Base-by-base conservation (phyloP, 192 early-diverging fungal genomes). In the Spizellomyces punctatus region DNA sequence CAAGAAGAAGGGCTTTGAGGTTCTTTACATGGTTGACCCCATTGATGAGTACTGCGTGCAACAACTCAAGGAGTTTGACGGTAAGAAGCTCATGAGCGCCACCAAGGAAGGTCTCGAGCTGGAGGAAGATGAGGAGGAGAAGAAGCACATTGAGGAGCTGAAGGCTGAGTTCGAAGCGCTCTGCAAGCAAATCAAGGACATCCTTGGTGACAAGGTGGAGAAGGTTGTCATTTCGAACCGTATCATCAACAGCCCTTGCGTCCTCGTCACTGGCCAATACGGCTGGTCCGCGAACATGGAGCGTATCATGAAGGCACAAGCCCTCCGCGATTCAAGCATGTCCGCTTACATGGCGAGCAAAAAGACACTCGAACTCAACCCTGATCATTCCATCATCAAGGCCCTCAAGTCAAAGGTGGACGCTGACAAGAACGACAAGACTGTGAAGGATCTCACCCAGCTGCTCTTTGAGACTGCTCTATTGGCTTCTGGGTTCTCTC, bases 211-310 rank as follows among this genome's bases (percentile, higher is more conserved):
- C 81, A 95, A 94, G 88, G 96, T 99, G 75, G 92, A 94, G 86
- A 93, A 92, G 88, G 95, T 95, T 71, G 79, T 90, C 41, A 79
- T 97, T 77, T 97, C 98, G 66, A 95, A 96, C 91, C 91, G 94
- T 85, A 94, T 99, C 78, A 86, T 90, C 72, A 94, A 95, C 86
- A 96, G 95, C 48, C 98, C 98, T 57, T 98, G 96, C 87, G 96
- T 97, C 63, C 90, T 99, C 77, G 92, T 96, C 80, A 98, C 98
- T 69, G 95, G 95, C 72, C 95, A 98, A 83, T 97, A 92, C 78
- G 98, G 96, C 68, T 99, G 96, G 96, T 96, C 96, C 50, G 96
- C 96, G 76, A 99, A 98, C 93, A 98, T 99, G 96, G 98, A 99
- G 87, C 95, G 98, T 89, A 98, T 99, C 92, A 99, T 99, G 98